Evolutionary conservation across 495 filamentous ascomycete species (phyloP).

Genomic region (Letharia lupina): DNA sequence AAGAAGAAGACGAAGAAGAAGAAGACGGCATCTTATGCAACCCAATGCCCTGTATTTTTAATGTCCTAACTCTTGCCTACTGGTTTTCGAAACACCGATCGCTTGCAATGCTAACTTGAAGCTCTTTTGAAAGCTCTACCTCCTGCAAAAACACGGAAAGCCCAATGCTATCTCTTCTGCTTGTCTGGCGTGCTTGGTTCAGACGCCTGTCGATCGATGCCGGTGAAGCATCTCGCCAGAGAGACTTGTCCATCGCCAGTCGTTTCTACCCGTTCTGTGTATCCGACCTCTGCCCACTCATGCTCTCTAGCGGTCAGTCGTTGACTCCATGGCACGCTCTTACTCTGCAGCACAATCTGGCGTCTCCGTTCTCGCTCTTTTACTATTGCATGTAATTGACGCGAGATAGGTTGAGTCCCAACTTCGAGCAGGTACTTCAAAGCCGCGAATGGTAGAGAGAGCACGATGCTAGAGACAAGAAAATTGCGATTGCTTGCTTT

Average conservation of each 20-base stretch:
- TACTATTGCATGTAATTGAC: conserved; percentile 44
- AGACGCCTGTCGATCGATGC: conserved; percentile 8
- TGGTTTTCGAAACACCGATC: not conserved
- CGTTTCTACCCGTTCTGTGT: conserved; percentile 14
- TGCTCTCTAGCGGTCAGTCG: conserved; percentile 10
- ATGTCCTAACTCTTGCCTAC: not conserved
- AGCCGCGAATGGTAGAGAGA: conserved; percentile 54
- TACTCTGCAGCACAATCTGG: conserved; percentile 11
- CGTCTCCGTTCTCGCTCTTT: conserved; percentile 47
- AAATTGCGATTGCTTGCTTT: conserved; percentile 28
- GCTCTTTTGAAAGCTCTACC: not conserved
- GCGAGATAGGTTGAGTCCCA: conserved; percentile 37
- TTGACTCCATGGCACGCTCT: conserved; percentile 6
- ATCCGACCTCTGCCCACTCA: conserved; percentile 19
- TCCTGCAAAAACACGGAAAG: not conserved
- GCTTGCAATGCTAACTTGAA: not conserved
- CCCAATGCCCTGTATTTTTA: not conserved
- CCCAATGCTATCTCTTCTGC: not conserved
- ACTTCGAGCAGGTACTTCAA: conserved; percentile 50
- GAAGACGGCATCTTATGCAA: not conserved
- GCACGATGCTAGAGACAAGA: conserved; percentile 50
- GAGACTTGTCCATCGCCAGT: conserved; percentile 7
- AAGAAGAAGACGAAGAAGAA: not conserved
- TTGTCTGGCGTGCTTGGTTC: not conserved
- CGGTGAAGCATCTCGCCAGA: conserved; percentile 10